Conservation (phyloP, 108 stramenopile species). For the Nitzschia palea region DNA sequence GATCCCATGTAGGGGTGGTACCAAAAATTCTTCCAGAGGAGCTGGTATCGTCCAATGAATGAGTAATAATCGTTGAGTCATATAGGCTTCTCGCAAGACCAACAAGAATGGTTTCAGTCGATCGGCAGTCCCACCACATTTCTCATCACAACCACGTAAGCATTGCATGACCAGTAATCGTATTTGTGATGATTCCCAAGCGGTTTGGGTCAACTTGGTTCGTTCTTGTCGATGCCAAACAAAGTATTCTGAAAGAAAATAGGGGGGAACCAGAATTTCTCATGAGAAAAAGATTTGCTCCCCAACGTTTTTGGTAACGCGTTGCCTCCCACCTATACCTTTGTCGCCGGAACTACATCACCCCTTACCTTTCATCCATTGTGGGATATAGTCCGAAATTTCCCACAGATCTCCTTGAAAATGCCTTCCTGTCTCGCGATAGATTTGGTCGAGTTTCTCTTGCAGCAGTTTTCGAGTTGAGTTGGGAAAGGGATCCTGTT, state of each 20-base stretch:
- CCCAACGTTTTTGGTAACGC: neutral
- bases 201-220: conserved; percentile 3
- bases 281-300: neutral
- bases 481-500: too few relatives aligned
- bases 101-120: conserved; percentile 31
- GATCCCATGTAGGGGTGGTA: conserved; percentile 41
- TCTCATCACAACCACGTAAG: conserved; percentile 3
- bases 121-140: conserved; percentile 46
- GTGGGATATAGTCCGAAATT: conserved; percentile 33
- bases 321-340: too few relatives aligned
- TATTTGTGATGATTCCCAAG: conserved; percentile 6
- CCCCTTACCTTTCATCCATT: conserved; percentile 45
- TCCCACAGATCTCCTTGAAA: conserved; percentile 29
- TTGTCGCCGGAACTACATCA: too few relatives aligned
- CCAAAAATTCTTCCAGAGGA: conserved; percentile 35
- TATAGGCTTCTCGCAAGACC: conserved; percentile 17
- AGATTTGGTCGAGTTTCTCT: conserved; percentile 9
- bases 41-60: conserved; percentile 43
- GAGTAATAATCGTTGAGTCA: conserved; percentile 33
- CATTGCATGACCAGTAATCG: conserved; percentile 39
- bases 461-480: conserved; percentile 12
- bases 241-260: conserved; percentile 47
- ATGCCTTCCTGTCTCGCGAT: neutral
- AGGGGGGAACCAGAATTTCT: neutral
- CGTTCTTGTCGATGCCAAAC: conserved; percentile 35